Evolutionary conservation across 805 yeast species (phyloP), one percentile per base, ranked within the genome.

Genomic region (Monosporozyma aerobia): DNA sequence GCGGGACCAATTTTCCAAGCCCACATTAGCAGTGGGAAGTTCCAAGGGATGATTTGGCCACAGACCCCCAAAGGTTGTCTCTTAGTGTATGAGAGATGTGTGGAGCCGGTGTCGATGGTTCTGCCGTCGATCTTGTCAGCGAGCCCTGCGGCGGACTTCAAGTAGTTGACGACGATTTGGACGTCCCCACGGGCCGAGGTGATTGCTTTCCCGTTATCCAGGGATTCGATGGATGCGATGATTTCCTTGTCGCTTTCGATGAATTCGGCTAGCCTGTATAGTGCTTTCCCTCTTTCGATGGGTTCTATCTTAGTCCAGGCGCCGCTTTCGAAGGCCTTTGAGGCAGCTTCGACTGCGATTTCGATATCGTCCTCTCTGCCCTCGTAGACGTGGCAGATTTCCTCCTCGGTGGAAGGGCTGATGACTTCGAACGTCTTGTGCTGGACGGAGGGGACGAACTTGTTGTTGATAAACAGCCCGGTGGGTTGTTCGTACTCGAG

Each of bases 21-120:
- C 76, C 89, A 85, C 94, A 90, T 90, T 68, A 88, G 77, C 61
- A 90, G 73, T 57, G 97, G 97, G 81, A 89, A 90, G 75, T 90
- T 90, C 97, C 97, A 90, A 61, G 97, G 97, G 60, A 90, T 90
- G 66, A 90, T 87, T 71, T 88, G 95, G 55, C 96, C 97, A 69
- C 95, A 88, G 47, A 90, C 97, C 68, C 97, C 97, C 63, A 87
- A 75, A 54, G 97, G 96, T 72, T 90, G 96, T 71, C 85, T 85
- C 69, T 82, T 81, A 58, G 92, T 83, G 73, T 84, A 88, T 56
- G 80, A 80, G 68, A 90, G 81, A 70, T 87, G 88, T 48, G 81
- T 73, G 53, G 72, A 68, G 56, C 90, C 92, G 49, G 95, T 83
- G 69, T 87, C 87, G 54, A 87, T 78, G 54, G 83, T 70, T 59